Evolutionary conservation across 139 green algal species (phyloP), one percentile per base, ranked within the genome.

Genomic region (Closterium sp.): DNA sequence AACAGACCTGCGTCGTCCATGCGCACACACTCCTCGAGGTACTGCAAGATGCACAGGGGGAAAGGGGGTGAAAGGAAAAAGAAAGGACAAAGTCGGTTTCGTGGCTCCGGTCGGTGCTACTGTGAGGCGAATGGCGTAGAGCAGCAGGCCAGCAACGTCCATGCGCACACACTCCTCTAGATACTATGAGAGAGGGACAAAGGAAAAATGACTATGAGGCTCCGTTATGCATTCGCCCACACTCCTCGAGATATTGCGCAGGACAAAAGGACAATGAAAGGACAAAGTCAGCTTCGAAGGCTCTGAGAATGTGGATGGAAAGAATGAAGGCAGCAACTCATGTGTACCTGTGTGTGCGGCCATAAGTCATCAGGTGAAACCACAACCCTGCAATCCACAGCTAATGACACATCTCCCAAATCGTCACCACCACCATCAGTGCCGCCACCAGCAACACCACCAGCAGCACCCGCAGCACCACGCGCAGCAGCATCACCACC

Each of bases 21-120:
- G 32, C 92, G 34, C 28, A 94, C 73, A 28, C 45, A 94, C 84
- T 94, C 91, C 89, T 93, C 50, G 4, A 73, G 50, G 10, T 73
- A 73, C 50, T 73, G 50, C 38, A 9, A 45, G 38, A 6, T 4
- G n/a, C n/a, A n/a, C n/a, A n/a, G n/a, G n/a, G n/a, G n/a, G n/a
- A n/a, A n/a, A n/a, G n/a, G n/a, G n/a, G n/a, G n/a, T n/a, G n/a
- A n/a, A n/a, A n/a, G n/a, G n/a, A n/a, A n/a, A n/a, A n/a, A n/a
- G n/a, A n/a, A n/a, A n/a, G n/a, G n/a, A n/a, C n/a, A n/a, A n/a
- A n/a, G n/a, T n/a, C n/a, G n/a, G n/a, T n/a, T n/a, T n/a, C n/a
- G n/a, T n/a, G n/a, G n/a, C n/a, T n/a, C n/a, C n/a, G n/a, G n/a
- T n/a, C n/a, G 42, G 42, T 7, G 42, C 42, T 62, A 7, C 42